A percentile compares a stretch with the other conserved stretches of the same genome.
These are phyloP conservation scores for Sugiyamaella castrensis DNA, from an alignment of 1,139 yeast species.

Conservation along the genomic window DNA sequence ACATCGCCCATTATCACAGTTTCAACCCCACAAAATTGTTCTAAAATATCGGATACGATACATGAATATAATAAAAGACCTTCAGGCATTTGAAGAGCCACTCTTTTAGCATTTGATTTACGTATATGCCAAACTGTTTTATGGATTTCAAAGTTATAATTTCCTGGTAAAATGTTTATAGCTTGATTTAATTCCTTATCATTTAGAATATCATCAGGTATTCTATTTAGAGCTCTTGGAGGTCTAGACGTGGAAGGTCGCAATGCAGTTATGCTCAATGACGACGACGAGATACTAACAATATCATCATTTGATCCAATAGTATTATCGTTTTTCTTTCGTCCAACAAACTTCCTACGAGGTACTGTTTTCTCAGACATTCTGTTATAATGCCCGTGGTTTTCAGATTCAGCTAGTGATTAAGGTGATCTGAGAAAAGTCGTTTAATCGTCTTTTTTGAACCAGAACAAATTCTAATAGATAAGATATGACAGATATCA, in stretches of 20 bases:
- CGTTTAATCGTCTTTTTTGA: too few species aligned
- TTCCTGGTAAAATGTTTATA: slow-evolving; percentile 74
- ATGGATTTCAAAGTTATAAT: slow-evolving; percentile 93
- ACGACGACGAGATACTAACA: slow-evolving; percentile 28
- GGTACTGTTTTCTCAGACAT: neutral
- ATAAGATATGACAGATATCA: too few species aligned
- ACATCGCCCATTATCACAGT: slow-evolving; percentile 98
- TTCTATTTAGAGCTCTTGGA: slow-evolving; percentile 69
- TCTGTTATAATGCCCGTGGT: too few species aligned
- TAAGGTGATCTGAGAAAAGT: too few species aligned
- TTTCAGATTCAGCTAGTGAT: too few species aligned
- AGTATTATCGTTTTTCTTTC: slow-evolving; percentile 28
- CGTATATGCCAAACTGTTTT: slow-evolving; percentile 92
- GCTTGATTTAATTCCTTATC: slow-evolving; percentile 81
- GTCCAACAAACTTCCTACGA: slow-evolving; percentile 47
- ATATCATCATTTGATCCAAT: slow-evolving; percentile 16
- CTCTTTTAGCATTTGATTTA: slow-evolving; percentile 67
- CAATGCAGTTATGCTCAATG: slow-evolving; percentile 22
- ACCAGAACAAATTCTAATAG: too few species aligned
- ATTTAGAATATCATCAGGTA: slow-evolving; percentile 81
- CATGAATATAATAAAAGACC: slow-evolving; percentile 86
- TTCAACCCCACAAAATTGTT: slow-evolving; percentile 85
- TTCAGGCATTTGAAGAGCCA: slow-evolving; percentile 97
- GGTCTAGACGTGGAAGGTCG: slow-evolving; percentile 12
- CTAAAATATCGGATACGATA: slow-evolving; percentile 82